Evolutionary conservation across 73 alveolate genomes (phyloP).

Genomic region (Uronychia setigera): DNA sequence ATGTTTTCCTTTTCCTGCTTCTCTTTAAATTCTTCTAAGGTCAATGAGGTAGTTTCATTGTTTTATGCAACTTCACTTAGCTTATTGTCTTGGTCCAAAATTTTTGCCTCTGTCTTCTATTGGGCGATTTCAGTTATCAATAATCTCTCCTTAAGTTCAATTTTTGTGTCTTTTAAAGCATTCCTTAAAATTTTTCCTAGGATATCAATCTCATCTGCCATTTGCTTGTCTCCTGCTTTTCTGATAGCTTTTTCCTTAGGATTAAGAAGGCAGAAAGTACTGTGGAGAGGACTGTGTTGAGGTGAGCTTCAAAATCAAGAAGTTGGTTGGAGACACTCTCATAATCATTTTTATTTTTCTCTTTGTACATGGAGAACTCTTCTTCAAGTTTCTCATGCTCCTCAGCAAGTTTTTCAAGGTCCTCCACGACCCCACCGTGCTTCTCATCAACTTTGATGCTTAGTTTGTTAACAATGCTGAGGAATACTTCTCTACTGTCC

Average conservation of each 20-base stretch:
- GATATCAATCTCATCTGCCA: conserved; percentile 56
- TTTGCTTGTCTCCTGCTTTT: conserved; percentile 41
- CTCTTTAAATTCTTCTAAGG: conserved; percentile 11
- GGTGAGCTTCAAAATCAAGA: conserved; percentile 47
- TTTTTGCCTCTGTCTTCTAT: not conserved
- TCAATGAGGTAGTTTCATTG: not conserved
- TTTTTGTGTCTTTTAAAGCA: not conserved
- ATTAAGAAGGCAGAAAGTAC: not conserved
- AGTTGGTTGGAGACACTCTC: conserved; percentile 18
- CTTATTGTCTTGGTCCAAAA: not conserved
- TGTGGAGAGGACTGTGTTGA: conserved; percentile 40
- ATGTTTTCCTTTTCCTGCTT: not conserved
- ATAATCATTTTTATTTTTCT: conserved; percentile 19
- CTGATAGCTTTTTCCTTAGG: conserved; percentile 50
- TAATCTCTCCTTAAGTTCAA: not conserved
- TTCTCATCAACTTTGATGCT: conserved; percentile 38
- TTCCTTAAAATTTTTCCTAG: not conserved
- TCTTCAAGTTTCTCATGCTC: conserved; percentile 41
- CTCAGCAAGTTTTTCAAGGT: conserved; percentile 45
- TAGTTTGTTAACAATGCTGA: conserved; percentile 38
- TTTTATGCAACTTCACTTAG: not conserved
- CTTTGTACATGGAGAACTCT: conserved; percentile 25
- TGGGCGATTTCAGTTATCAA: not conserved
- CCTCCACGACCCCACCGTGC: conserved; percentile 48
- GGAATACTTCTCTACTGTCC: conserved; percentile 61